Percentiles rank a stretch among this genome's conserved stretches.
These are phyloP conservation scores for Yarrowia bubula DNA, from an alignment of 805 yeast genomes.

Conservation along the genomic window DNA sequence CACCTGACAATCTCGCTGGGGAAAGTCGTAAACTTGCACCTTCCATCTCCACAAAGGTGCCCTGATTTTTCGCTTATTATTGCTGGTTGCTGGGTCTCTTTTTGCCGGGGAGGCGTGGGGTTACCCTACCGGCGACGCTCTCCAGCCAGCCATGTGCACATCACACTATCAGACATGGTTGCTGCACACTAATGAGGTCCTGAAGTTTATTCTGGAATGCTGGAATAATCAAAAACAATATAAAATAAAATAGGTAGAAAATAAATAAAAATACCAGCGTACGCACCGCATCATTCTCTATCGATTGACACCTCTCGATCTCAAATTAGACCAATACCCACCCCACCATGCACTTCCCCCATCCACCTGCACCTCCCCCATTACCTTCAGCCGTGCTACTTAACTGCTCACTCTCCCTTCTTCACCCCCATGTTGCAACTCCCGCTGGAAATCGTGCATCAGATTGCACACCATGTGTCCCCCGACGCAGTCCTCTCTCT, in stretches of 20 bases:
- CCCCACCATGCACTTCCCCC: neutral
- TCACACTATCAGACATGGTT: constrained; percentile 23
- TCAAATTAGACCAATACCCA: neutral
- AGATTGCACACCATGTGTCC: neutral
- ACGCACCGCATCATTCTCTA: too few species aligned
- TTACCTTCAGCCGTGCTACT: neutral
- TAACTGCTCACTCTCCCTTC: neutral
- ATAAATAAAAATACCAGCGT: too few species aligned
- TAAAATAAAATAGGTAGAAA: too few species aligned
- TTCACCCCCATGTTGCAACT: neutral
- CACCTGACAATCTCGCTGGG: too few species aligned
- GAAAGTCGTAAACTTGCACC: too few species aligned
- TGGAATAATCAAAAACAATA: too few species aligned
- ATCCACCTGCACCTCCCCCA: neutral
- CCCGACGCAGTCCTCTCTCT: neutral
- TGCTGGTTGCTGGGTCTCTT: too few species aligned
- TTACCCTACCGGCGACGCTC: neutral
- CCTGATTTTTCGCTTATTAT: too few species aligned
- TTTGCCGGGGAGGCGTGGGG: neutral
- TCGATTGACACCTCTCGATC: too few species aligned
- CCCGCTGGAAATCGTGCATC: constrained; percentile 12
- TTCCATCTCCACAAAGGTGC: too few species aligned
- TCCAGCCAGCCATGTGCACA: constrained; percentile 6
- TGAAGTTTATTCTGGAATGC: too few species aligned
- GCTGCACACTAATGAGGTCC: neutral